Evolutionary conservation across 495 filamentous ascomycete genomes (phyloP), one percentile per base, ranked within the genome.

Genomic region (Chaetomidium leptoderma): DNA sequence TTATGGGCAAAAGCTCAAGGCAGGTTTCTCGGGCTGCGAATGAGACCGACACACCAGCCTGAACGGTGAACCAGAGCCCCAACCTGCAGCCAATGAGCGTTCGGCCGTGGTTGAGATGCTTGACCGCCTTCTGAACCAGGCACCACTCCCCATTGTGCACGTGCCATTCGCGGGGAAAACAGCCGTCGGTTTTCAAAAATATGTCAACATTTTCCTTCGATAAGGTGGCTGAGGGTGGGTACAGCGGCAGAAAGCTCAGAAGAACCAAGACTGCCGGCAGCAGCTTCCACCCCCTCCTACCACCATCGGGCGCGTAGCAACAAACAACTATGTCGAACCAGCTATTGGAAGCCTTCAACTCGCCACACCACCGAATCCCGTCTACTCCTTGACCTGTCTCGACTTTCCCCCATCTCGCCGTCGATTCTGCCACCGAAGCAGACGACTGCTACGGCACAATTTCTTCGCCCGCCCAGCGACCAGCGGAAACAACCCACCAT

Each of bases 61-160:
- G n/a, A 35, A 35, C 33, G 33, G 33, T 14, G 33, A 35, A n/a
- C n/a, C n/a, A n/a, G n/a, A n/a, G n/a, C n/a, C n/a, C n/a, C n/a
- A n/a, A n/a, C n/a, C n/a, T n/a, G n/a, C n/a, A n/a, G n/a, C n/a
- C n/a, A n/a, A n/a, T n/a, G n/a, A n/a, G n/a, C n/a, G n/a, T n/a
- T n/a, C n/a, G n/a, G n/a, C n/a, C n/a, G n/a, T 6, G 16, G 16
- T 39, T 40, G 8, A 21, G 45, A 37, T 19, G 30, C 23, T 21
- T 55, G 36, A 63, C 60, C 60, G 60, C 60, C 57, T 63, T 59
- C 60, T 42, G 0, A 3, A 49, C 19, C 26, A 6, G 39, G 45
- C 50, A 24, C 1, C 2, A 2, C 2, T 24, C 30, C 37, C 49
- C 57, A 55, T 29, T 23, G 46, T 6, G 60, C 60, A 63, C 61